These are phyloP conservation scores for Aspergillus sp. DNA, from an alignment of 2,329 filamentous ascomycete species.

Conservation along the genomic window DNA sequence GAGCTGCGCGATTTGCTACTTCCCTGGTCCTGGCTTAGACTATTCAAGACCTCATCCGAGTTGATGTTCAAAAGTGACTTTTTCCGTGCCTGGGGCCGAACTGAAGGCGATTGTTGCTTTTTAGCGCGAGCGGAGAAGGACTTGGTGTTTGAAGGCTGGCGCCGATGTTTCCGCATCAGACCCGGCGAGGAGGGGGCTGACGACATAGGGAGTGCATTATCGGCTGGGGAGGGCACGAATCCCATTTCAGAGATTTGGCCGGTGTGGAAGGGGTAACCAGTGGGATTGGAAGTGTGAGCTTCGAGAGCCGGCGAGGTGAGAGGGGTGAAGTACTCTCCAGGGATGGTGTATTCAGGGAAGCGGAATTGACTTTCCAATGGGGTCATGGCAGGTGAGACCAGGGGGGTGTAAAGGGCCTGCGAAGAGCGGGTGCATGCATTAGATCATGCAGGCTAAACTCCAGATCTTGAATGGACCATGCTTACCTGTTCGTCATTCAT, in stretches of 20 bases:
- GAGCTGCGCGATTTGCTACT: constrained; percentile 27
- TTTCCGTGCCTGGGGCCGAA: constrained; percentile 44
- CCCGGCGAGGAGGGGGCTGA: constrained; percentile 38
- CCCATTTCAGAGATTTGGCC: constrained; percentile 42
- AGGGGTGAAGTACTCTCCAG: constrained; percentile 53
- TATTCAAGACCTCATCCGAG: constrained; percentile 37
- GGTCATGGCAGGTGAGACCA: constrained; percentile 54
- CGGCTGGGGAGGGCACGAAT: constrained; percentile 45
- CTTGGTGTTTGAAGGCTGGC: constrained; percentile 39
- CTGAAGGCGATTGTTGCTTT: constrained; percentile 47
- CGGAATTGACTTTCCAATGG: constrained; percentile 51
- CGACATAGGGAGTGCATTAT: constrained; percentile 37
- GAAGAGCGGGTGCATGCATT: constrained; percentile 18
- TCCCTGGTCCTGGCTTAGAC: constrained; percentile 39
- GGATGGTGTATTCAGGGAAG: constrained; percentile 50
- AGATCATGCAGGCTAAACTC: constrained; percentile 12
- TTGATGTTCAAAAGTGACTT: constrained; percentile 34
- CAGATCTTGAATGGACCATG: not conserved
- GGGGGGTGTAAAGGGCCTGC: constrained; percentile 52
- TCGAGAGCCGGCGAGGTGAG: constrained; percentile 54
- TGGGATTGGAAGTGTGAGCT: constrained; percentile 43
- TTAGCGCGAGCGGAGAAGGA: constrained; percentile 37
- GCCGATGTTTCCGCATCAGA: constrained; percentile 41
- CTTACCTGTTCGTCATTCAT: constrained; percentile 48
- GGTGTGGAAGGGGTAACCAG: constrained; percentile 38